Evolutionary conservation across 306 rosid genomes (phyloP).

Genomic region (Lagenaria siceraria): DNA sequence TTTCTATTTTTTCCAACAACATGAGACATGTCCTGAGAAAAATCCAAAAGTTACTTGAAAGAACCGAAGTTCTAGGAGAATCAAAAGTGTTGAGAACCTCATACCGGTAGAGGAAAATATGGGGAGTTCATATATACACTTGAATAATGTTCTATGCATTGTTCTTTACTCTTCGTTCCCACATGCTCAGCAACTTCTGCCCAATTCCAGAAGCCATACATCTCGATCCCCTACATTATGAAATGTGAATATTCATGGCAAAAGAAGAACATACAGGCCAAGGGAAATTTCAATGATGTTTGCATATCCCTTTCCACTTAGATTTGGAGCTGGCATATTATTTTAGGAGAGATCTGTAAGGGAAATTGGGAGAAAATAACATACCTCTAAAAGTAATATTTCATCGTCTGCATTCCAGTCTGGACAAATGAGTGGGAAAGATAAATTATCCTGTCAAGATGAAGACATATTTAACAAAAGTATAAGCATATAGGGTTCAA

Average conservation of each 20-base stretch:
- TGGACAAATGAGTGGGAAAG: conserved; percentile 86
- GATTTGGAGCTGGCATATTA: conserved; percentile 1
- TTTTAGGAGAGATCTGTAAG: conserved; percentile 2
- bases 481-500: neutral
- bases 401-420: conserved; percentile 99
- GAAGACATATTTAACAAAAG: conserved; percentile 13
- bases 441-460: conserved; percentile 70
- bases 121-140: conserved; percentile 68
- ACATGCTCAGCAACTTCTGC: conserved; percentile 98
- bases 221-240: conserved; percentile 68
- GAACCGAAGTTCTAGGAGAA: conserved; percentile 10
- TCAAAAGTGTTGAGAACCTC: conserved; percentile 16
- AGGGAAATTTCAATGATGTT: neutral
- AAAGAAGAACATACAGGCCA: neutral
- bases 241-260: conserved; percentile 2
- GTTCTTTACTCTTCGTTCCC: conserved; percentile 87
- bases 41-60: conserved; percentile 17
- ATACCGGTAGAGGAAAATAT: conserved; percentile 88
- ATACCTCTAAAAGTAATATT: conserved; percentile 89
- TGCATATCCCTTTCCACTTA: neutral
- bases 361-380: conserved; percentile 5
- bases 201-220: conserved; percentile 99
- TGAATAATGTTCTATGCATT: conserved; percentile 80
- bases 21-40: conserved; percentile 81
- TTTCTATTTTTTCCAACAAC: conserved; percentile 89